Evolutionary conservation across 345 rosid genomes (phyloP), one percentile per base, ranked within the genome.

Genomic region (Hirschfeldia incana): DNA sequence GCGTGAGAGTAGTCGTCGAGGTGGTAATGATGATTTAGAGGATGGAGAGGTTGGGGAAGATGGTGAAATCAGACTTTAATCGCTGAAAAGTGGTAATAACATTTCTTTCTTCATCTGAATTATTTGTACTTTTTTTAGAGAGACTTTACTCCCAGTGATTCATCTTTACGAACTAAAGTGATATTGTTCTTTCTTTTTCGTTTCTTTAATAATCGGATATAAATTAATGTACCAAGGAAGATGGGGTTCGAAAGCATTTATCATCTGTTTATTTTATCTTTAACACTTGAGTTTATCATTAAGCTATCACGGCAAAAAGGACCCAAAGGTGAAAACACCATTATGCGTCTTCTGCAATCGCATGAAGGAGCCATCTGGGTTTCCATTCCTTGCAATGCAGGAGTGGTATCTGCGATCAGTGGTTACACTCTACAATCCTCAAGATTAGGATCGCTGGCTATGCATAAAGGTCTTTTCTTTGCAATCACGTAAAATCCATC

Each of bases 21-120:
- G 80, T 86, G 90, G 87, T 63, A 58, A 88, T 62, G 96, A 93
- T 1, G 98, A 95, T 72, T 89, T 96, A 37, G 98, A 93, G 80
- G 99, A 96, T 84, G 99, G 99, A 42, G 98, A 95, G 76, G 83
- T 95, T 55, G 98, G 98, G 11, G 94, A 89, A 73, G 98, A 92
- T 58, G 97, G 97, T 37, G 99, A 96, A 85, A 90, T 91, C 74
- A 78, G 66, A 76, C 87, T 89, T 83, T 78, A 76, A 10, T 66
- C 44, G 3, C 63, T 64, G 71, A 8, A 11, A 42, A 58, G 30
- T 78, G 76, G 67, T 71, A 28, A 16, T 12, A 42, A 42, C 58
- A 70, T 36, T 69, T 58, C 8, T 61, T 69, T 17, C 63, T 34
- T 27, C 65, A 46, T 15, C 65, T 62, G 32, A 49, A 49, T 46